Conservation (phyloP, 768 basidiomycete species). For the Mrakia gelida region DNA sequence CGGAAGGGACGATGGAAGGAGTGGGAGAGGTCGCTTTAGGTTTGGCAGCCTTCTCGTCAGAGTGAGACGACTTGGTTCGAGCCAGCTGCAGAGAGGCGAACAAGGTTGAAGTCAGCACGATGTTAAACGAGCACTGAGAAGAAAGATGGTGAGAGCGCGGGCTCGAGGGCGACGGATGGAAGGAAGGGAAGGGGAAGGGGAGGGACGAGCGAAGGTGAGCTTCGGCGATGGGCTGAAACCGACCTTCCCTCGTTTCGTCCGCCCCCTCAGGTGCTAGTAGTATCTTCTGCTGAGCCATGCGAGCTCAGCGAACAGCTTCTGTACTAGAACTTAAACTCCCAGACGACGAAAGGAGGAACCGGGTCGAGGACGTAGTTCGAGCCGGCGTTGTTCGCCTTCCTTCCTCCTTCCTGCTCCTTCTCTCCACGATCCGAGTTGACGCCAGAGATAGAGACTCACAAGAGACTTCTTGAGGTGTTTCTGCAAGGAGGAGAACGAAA, state of each 20-base stretch:
- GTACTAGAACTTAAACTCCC: too few species aligned
- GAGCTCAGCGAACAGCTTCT: too few species aligned
- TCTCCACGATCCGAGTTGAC: too few species aligned
- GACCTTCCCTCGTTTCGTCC: not conserved
- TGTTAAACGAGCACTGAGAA: not conserved
- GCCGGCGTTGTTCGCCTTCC: not conserved
- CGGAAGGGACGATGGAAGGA: constrained; percentile 14
- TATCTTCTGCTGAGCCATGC: too few species aligned
- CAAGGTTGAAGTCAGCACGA: not conserved
- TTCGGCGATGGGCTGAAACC: too few species aligned
- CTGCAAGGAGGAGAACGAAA: constrained; percentile 34
- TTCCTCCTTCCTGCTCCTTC: not conserved
- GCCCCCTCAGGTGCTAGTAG: not conserved
- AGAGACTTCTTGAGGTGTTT: constrained; percentile 45
- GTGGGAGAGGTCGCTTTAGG: constrained; percentile 17
- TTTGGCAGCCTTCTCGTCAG: not conserved
- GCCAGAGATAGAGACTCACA: not conserved
- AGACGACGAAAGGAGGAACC: too few species aligned
- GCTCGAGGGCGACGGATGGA: not conserved
- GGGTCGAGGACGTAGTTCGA: too few species aligned
- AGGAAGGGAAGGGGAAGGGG: not conserved
- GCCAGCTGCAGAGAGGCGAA: constrained; percentile 11
- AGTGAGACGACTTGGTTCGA: constrained; percentile 18
- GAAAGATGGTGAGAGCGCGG: too few species aligned
- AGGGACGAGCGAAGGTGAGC: too few species aligned